A percentile compares a stretch with the other conserved stretches of the same genome.
Evolutionary conservation across 352 stramenopile species (phyloP).

Genomic region (Aphanomyces cochlioides): DNA sequence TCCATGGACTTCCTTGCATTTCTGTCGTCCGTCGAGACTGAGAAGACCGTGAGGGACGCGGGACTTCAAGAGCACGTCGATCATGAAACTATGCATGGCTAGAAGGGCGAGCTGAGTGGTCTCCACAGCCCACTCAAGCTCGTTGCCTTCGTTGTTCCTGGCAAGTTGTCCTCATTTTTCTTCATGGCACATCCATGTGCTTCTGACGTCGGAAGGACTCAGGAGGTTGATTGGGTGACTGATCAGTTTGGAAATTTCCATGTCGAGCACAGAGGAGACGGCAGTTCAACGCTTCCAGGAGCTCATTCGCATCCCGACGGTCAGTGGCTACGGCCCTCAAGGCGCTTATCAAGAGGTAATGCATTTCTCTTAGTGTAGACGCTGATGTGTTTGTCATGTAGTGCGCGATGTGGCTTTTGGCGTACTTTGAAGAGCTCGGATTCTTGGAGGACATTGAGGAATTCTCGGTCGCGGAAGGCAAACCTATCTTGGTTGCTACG

Average conservation of each 20-base stretch:
- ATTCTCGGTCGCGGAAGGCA: constrained; percentile 57
- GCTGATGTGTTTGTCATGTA: constrained; percentile 23
- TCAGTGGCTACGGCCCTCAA: constrained; percentile 66
- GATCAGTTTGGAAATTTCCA: constrained; percentile 2
- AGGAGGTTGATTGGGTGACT: background rate
- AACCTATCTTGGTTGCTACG: constrained; percentile 87
- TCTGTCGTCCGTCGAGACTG: too few relatives aligned
- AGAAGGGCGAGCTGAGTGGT: too few relatives aligned
- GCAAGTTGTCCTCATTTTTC: too few relatives aligned
- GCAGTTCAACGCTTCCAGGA: constrained; percentile 56
- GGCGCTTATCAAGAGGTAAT: constrained; percentile 50
- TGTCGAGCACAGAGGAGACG: background rate
- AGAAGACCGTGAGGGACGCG: too few relatives aligned
- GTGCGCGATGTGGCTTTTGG: constrained; percentile 59
- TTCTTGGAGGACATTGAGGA: constrained; percentile 49
- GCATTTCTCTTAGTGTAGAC: background rate
- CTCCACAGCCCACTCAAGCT: too few relatives aligned
- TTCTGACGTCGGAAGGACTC: too few relatives aligned
- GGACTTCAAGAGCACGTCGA: too few relatives aligned
- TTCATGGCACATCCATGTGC: too few relatives aligned
- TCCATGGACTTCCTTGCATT: too few relatives aligned
- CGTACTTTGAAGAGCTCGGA: constrained; percentile 55
- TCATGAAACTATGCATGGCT: too few relatives aligned
- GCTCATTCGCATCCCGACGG: constrained; percentile 66
- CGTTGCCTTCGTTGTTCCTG: too few relatives aligned